Evolutionary conservation across 176 grass and related monocot species (phyloP), one percentile per base, ranked within the genome.

Genomic region (Paspalum vaginatum): DNA sequence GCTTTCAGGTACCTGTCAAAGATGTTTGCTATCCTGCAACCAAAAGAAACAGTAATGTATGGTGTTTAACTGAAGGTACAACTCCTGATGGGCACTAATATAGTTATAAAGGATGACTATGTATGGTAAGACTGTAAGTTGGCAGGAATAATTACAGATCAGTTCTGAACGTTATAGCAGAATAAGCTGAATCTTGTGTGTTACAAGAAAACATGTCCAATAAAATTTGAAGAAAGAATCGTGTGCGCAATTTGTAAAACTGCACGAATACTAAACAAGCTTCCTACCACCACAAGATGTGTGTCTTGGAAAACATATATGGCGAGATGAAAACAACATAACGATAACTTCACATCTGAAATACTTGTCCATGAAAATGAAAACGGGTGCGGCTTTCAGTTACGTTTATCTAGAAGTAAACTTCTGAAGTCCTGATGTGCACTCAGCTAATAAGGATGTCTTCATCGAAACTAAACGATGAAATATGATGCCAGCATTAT

Each of bases 1-100:
- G 78, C 48, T 84, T 89, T 97, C 53, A 91, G 89, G 65, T 97
- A 97, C 49, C 90, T 88, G 53, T 92, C 90, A 60, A 97, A 93
- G 61, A 97, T 78, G 80, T 88, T 85, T 48, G 50, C 52, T 37
- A 93, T 88, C 69, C 93, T 97, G 79, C 54, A 42, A 70, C 37
- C 49, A 49, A 32, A 59, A 22, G 12, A 17, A 64, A 27, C 22
- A 76, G 1, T 8, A 32, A 22, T 43, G 21, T 27, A 56, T 51
- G 52, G 4, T 5, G 11, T 75, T 18, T 32, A 41, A 9, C 11
- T 66, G n/a, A 25, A 48, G n/a, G 51, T 68, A 11, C n/a, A 77
- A 60, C 1, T 45, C 48, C 17, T 67, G 46, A 39, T 55, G 11
- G 7, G 2, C 20, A 57, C 58, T 77, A n/a, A n/a, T n/a, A n/a